These are phyloP conservation scores for Aspergillus diversus DNA, from an alignment of 495 filamentous ascomycete genomes.

Conservation along the genomic window DNA sequence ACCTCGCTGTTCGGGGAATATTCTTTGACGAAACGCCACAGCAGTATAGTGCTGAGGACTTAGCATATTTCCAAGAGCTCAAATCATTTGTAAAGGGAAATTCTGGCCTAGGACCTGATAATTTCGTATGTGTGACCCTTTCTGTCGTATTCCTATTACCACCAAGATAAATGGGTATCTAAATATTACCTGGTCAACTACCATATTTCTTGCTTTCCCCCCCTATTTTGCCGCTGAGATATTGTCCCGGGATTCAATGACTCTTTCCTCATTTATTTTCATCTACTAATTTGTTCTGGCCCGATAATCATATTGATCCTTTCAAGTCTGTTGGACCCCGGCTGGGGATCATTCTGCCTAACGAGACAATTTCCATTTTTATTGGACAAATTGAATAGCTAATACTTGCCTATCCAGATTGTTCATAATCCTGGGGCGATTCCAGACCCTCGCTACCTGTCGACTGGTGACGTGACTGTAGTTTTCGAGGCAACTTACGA, in stretches of 20 bases:
- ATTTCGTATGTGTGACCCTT: constrained; percentile 41
- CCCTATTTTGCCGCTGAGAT: background rate
- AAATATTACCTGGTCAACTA: background rate
- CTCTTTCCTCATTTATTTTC: constrained; percentile 8
- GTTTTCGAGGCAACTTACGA: constrained; percentile 51
- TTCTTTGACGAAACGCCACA: constrained; percentile 55
- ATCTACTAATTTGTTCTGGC: constrained; percentile 11
- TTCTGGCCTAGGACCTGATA: constrained; percentile 40
- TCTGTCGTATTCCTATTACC: constrained; percentile 14
- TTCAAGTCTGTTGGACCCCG: constrained; percentile 2
- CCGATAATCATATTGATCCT: constrained; percentile 14
- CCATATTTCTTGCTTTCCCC: background rate
- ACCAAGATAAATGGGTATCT: background rate
- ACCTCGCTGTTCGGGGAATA: constrained; percentile 48
- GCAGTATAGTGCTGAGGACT: constrained; percentile 37
- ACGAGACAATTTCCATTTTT: constrained; percentile 14
- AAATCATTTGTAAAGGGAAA: constrained; percentile 38
- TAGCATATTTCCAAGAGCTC: constrained; percentile 44
- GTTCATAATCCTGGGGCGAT: constrained; percentile 54
- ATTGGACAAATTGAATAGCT: constrained; percentile 26
- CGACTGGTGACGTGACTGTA: constrained; percentile 47
- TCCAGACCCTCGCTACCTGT: constrained; percentile 49
- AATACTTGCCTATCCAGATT: constrained; percentile 35
- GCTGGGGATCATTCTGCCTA: constrained; percentile 4
- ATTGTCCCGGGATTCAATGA: background rate